These are phyloP conservation scores for Brasenia schreberi DNA, from an alignment of 164 flowering plant species.

Conservation along the genomic window DNA sequence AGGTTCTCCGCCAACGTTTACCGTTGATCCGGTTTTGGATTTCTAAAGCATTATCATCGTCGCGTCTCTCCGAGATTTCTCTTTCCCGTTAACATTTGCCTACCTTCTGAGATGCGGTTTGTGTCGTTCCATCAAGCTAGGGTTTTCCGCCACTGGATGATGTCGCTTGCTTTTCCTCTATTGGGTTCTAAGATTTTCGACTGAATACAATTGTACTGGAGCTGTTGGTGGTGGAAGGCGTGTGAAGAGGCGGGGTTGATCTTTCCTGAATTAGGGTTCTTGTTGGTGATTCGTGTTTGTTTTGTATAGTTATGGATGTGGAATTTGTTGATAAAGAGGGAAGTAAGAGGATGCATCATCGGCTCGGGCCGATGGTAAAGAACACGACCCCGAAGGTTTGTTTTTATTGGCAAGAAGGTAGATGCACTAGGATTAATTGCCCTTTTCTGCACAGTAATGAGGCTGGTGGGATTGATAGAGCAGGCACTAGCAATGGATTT, in stretches of 20 bases:
- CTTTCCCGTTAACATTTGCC: not conserved
- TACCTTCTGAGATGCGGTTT: not conserved
- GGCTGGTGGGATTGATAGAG: conserved; percentile 7
- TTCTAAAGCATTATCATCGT: not conserved
- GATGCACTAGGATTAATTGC: conserved; percentile 45
- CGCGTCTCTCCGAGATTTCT: not conserved
- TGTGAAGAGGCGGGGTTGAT: not conserved
- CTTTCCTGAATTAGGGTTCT: not conserved
- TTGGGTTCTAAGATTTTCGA: too few species aligned
- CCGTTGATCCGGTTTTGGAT: not conserved
- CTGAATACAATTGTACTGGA: not conserved
- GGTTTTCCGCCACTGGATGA: not conserved
- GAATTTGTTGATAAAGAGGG: conserved; percentile 11
- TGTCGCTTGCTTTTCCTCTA: not conserved
- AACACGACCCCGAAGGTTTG: conserved; percentile 39
- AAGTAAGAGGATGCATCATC: conserved; percentile 11
- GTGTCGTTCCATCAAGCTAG: not conserved
- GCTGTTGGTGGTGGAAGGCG: not conserved
- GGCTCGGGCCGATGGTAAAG: conserved; percentile 13
- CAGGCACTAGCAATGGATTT: not conserved
- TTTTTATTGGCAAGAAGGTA: conserved; percentile 58
- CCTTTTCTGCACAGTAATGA: conserved; percentile 45
- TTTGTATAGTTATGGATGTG: conserved; percentile 13
- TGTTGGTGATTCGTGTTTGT: not conserved
- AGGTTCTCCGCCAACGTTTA: not conserved